A percentile compares a stretch with the other conserved stretches of the same genome.
phyloP scores from a whole-genome alignment of 306 rosid genomes.

The Rosa persica region DNA sequence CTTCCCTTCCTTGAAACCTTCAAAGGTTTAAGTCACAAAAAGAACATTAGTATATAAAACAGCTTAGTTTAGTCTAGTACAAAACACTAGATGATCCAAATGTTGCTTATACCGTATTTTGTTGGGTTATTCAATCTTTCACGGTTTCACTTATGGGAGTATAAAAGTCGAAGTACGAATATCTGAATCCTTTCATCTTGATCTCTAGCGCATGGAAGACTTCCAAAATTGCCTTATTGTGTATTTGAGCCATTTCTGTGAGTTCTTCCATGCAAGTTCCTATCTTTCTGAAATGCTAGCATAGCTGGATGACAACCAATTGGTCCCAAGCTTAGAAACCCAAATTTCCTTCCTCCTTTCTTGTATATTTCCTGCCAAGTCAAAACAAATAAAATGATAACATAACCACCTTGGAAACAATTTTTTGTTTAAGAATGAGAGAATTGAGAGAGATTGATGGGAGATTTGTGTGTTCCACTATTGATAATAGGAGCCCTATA shows the following conservation, averaged over 20 bases:
- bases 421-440: no score
- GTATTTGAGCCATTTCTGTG: neutral
- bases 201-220: neutral
- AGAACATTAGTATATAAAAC: neutral
- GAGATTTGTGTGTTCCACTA: no score
- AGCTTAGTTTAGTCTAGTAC: neutral
- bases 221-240: neutral
- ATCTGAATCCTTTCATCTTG: neutral
- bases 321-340: neutral
- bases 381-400: neutral
- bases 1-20: conserved; percentile 40
- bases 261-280: neutral
- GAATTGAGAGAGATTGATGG: no score
- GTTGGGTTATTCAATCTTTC: neutral
- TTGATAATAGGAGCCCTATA: no score
- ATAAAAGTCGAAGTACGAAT: neutral
- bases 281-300: neutral
- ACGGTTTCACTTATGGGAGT: conserved; percentile 2
- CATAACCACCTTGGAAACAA: no score
- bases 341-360: conserved; percentile 1
- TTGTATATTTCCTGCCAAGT: neutral
- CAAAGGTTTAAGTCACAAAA: neutral
- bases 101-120: neutral
- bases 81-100: neutral
- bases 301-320: neutral